Evolutionary conservation across 495 filamentous ascomycete species (phyloP), one percentile per base, ranked within the genome.

Genomic region (Opeltia flavorubescens): DNA sequence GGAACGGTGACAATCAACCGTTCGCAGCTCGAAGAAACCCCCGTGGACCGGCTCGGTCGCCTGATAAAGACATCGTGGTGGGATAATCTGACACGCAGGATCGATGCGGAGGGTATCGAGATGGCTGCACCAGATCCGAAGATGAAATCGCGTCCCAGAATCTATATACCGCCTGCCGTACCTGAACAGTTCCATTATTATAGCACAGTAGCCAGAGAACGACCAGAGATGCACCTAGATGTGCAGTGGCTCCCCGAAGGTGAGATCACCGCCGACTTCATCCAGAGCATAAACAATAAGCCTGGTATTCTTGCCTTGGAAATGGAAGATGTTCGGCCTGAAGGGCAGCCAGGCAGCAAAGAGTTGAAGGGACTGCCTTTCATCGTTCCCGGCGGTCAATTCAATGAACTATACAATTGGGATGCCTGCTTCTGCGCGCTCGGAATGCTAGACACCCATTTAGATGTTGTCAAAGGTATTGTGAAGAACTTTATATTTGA

Each of bases 391-490:
- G 93, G 91, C 30, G 91, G 89, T 13, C 74, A 91, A 23, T 98
- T 98, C 76, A 98, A 96, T 63, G 91, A 98, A 59, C 62, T 96
- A 20, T 98, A 98, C 57, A 86, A 80, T 43, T 98, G 91, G 91
- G 91, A 98, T 61, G 93, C 85, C 58, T 96, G 94, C 65, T 94
- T 98, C 84, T 86, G 86, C 55, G 86, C 89, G 6, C 67, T 95
- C 8, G 88, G 89, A 4, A 70, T 98, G 50, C 62, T 95, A 31
- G 82, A 88, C 58, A 83, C 84, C 56, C 81, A 83, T 40, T 78
- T 82, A 29, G 75, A 94, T 56, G 66, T 98, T 31, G 86, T 84
- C 46, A 93, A 94, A 64, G 74, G 82, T 21, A 96, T 96, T 85
- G 86, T 96, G 27, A 65, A 76, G 52, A 89, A 98, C 65, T 96